These are phyloP conservation scores for Erysimum cheiranthoides DNA, from an alignment of 345 rosid species.

Conservation along the genomic window DNA sequence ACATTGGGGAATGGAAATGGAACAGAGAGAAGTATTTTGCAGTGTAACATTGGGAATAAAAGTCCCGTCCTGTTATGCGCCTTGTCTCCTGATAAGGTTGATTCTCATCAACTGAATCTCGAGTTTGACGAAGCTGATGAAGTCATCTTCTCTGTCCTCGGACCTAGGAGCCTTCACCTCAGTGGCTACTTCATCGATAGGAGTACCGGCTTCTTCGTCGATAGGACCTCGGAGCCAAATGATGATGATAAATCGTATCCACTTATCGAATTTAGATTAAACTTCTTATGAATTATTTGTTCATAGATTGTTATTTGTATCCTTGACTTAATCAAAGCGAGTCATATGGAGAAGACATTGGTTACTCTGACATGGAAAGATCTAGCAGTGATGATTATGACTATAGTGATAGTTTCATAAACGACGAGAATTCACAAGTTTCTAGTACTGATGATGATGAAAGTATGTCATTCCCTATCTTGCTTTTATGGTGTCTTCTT, in stretches of 20 bases:
- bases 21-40: constrained; percentile 53
- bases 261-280: constrained; percentile 15
- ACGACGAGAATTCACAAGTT: constrained; percentile 60
- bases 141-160: constrained; percentile 74
- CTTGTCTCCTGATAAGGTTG: constrained; percentile 57
- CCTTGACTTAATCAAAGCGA: constrained; percentile 51
- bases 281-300: not conserved
- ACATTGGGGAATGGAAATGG: constrained; percentile 63
- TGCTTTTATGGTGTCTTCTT: not conserved
- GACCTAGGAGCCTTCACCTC: constrained; percentile 71
- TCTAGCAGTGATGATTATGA: constrained; percentile 60
- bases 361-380: constrained; percentile 60
- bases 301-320: constrained; percentile 22
- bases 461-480: constrained; percentile 43
- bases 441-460: constrained; percentile 40
- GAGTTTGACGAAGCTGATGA: constrained; percentile 79
- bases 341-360: constrained; percentile 73
- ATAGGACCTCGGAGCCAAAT: not conserved
- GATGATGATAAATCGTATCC: constrained; percentile 69
- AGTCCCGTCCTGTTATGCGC: constrained; percentile 66
- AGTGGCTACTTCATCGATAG: constrained; percentile 62
- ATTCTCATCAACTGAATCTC: constrained; percentile 64
- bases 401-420: constrained; percentile 73
- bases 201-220: constrained; percentile 5
- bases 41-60: constrained; percentile 75